Evolutionary conservation across 805 yeast species (phyloP).

Genomic region (Metschnikowia cerradonensis): DNA sequence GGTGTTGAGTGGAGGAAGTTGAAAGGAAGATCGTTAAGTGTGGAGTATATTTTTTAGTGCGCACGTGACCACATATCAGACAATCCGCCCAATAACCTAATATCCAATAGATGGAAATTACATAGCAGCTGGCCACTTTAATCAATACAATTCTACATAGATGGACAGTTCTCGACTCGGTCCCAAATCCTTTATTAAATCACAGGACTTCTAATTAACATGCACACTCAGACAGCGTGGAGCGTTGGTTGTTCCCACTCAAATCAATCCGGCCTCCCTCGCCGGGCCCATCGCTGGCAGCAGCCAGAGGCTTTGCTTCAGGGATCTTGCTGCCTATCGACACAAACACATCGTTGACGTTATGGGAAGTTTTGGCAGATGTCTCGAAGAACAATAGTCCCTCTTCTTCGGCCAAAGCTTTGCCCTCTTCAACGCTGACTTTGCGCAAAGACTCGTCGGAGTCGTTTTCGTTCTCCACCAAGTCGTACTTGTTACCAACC

Average conservation of each 20-base stretch:
- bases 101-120: no score
- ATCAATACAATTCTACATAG: no score
- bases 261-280: slow-evolving; percentile 32
- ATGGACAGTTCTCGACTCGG: no score
- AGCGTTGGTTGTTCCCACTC: slow-evolving; percentile 19
- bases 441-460: slow-evolving; percentile 58
- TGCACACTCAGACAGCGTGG: slow-evolving; percentile 17
- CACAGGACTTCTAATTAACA: slow-evolving; percentile 7
- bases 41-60: neutral
- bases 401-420: slow-evolving; percentile 85
- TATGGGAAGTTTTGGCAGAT: slow-evolving; percentile 84
- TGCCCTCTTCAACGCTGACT: slow-evolving; percentile 83
- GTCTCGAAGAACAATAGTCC: slow-evolving; percentile 89
- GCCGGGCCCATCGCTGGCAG: slow-evolving; percentile 10
- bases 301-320: slow-evolving; percentile 20
- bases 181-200: neutral
- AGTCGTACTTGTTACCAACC: slow-evolving; percentile 76
- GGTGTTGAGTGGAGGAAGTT: no score
- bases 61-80: neutral
- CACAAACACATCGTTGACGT: slow-evolving; percentile 87
- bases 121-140: no score
- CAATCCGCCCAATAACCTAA: no score
- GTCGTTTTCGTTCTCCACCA: slow-evolving; percentile 42
- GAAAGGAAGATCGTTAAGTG: neutral
- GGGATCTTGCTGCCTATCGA: slow-evolving; percentile 90